Conservation (phyloP, 2,329 filamentous ascomycete genomes). For the Penicillium sp. region DNA sequence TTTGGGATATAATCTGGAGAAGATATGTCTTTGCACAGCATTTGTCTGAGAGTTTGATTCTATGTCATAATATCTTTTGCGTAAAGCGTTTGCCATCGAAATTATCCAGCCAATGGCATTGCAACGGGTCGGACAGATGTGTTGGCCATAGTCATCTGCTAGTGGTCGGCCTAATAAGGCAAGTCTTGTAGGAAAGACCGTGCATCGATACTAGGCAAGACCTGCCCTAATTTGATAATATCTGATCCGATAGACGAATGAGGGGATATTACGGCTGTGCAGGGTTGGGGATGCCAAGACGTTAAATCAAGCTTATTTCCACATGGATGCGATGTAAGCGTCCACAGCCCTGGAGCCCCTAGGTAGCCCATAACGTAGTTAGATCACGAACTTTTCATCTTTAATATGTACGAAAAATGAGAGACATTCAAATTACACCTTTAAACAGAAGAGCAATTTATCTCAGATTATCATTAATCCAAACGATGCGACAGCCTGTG, state of each 20-base stretch:
- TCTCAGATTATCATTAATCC: neutral
- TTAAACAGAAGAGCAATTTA: neutral
- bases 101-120: slow-evolving; percentile 15
- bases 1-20: slow-evolving; percentile 22
- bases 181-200: neutral
- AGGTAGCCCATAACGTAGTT: neutral
- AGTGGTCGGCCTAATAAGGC: neutral
- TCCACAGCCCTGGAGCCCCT: neutral
- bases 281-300: slow-evolving; percentile 1
- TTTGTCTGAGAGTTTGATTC: neutral
- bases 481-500: neutral
- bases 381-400: neutral
- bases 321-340: slow-evolving; percentile 11
- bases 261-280: neutral
- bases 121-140: neutral
- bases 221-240: slow-evolving; percentile 4
- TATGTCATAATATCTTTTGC: slow-evolving; percentile 19
- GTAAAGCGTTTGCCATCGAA: slow-evolving; percentile 16
- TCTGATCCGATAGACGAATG: neutral
- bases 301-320: slow-evolving; percentile 19
- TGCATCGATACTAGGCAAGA: neutral
- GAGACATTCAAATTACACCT: neutral
- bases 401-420: neutral
- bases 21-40: neutral
- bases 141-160: neutral